phyloP scores from a whole-genome alignment of 2,329 filamentous ascomycete species.

The Arachnomyces sp. region DNA sequence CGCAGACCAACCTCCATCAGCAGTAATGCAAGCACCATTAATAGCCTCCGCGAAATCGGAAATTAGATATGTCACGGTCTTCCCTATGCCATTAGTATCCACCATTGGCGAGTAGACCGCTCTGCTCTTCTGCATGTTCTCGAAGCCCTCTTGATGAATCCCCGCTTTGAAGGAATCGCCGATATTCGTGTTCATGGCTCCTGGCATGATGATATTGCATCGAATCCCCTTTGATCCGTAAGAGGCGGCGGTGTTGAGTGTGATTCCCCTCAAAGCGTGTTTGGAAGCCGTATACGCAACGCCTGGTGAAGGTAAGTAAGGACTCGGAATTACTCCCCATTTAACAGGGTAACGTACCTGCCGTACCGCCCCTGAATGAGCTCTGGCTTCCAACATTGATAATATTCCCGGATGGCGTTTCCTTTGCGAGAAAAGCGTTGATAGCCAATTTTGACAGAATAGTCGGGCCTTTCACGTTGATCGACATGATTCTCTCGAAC shows the following conservation, averaged over 20 bases:
- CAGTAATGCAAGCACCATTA: slow-evolving; percentile 23
- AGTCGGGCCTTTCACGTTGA: slow-evolving; percentile 52
- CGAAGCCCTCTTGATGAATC: slow-evolving; percentile 18
- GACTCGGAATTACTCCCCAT: too few species aligned
- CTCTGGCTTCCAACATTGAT: slow-evolving; percentile 39
- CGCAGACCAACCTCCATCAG: slow-evolving; percentile 23
- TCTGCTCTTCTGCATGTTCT: slow-evolving; percentile 13
- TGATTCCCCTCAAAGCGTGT: slow-evolving; percentile 48
- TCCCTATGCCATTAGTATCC: slow-evolving; percentile 19
- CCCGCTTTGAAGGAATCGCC: slow-evolving; percentile 32
- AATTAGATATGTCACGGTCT: slow-evolving; percentile 19
- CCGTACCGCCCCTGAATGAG: slow-evolving; percentile 38
- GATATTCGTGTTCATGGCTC: slow-evolving; percentile 53
- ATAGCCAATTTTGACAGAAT: slow-evolving; percentile 47
- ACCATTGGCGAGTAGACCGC: slow-evolving; percentile 13
- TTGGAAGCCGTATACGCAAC: slow-evolving; percentile 49
- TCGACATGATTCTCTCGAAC: slow-evolving; percentile 49
- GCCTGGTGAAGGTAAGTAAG: slow-evolving; percentile 19
- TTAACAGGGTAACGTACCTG: slow-evolving; percentile 28
- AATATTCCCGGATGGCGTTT: slow-evolving; percentile 38
- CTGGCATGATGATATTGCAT: slow-evolving; percentile 45
- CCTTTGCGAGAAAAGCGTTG: slow-evolving; percentile 36
- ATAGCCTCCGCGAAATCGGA: slow-evolving; percentile 20
- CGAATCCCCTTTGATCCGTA: slow-evolving; percentile 50
- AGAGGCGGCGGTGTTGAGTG: slow-evolving; percentile 51